Base-by-base conservation (phyloP, 2,329 filamentous ascomycete species). In the Incumbomyces lentus region DNA sequence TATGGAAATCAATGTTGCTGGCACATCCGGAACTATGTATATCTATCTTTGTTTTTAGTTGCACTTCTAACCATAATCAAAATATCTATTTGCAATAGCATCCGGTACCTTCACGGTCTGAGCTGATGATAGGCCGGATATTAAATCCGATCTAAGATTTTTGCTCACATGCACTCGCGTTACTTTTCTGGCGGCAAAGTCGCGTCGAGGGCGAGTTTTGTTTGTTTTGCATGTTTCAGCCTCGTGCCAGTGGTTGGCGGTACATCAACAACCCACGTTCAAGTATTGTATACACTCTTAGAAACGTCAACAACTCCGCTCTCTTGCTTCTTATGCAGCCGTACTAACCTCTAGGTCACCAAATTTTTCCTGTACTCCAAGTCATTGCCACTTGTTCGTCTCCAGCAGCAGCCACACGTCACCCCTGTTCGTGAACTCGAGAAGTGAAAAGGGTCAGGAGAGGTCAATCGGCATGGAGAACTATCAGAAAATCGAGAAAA, bases 401-500 rank as follows among this genome's bases (percentile, higher is more conserved):
- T 8, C 22, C 22, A 5, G 22, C 4, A 26, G 22, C 22, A 26
- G 8, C 4, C 22, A 26, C 22, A 8, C 4, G n/a, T 8, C 8
- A 26, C 5, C 22, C 22, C 22, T 26, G 3, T 33, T 42, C 29
- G 5, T 42, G 5, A 13, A 18, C 40, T 33, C 8, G 6, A 14
- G 10, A 42, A 19, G 16, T 14, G 26, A 29, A 18, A 16, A 32
- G 26, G n/a, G 29, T 12, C 17, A 45, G 26, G 16, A 17, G 35
- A 30, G 40, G 40, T 22, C 14, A 31, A 33, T 40, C 30, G 64
- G 51, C 56, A 94, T 95, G 88, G 87, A 95, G 68, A 93, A 94
- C 70, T 95, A 95, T 67, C 86, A 94, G 70, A 93, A 93, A 72
- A 78, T 95, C 61, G 88, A 95, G 72, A 95, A 95, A 75, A 88